These are phyloP conservation scores for Penstemon barbatus DNA, from an alignment of 257 asterid species.

Conservation along the genomic window DNA sequence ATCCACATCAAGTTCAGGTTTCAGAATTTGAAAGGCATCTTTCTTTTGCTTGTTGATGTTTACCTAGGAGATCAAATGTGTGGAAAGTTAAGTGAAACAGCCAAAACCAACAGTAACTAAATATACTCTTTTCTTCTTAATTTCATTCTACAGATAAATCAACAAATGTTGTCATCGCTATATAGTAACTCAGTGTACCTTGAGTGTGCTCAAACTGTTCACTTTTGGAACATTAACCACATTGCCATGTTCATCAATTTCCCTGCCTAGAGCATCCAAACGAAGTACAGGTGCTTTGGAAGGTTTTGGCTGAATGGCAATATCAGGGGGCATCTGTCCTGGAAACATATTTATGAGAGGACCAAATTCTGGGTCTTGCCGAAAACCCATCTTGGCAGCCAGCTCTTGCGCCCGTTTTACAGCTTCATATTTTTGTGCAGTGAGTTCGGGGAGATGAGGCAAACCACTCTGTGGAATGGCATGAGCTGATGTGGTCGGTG, in stretches of 20 bases:
- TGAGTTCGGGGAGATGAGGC: slow-evolving; percentile 74
- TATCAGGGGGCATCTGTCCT: slow-evolving; percentile 80
- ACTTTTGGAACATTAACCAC: slow-evolving; percentile 76
- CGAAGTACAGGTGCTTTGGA: slow-evolving; percentile 91
- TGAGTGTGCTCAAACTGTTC: slow-evolving; percentile 80
- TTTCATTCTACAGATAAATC: background rate
- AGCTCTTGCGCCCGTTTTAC: slow-evolving; percentile 90
- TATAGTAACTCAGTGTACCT: slow-evolving; percentile 47
- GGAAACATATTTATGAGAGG: slow-evolving; percentile 88
- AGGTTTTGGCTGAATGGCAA: slow-evolving; percentile 79
- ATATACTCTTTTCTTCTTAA: background rate
- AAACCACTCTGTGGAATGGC: slow-evolving; percentile 45
- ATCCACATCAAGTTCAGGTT: slow-evolving; percentile 94
- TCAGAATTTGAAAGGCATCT: slow-evolving; percentile 92
- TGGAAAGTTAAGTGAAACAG: background rate
- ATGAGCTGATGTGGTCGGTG: slow-evolving; percentile 30
- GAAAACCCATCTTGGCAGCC: slow-evolving; percentile 90
- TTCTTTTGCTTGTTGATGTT: slow-evolving; percentile 95
- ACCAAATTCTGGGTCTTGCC: slow-evolving; percentile 89
- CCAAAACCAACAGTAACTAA: background rate
- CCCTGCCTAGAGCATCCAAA: slow-evolving; percentile 94
- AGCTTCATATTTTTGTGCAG: slow-evolving; percentile 73
- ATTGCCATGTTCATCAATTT: slow-evolving; percentile 91
- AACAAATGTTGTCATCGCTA: background rate
- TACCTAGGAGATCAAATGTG: slow-evolving; percentile 47